Conservation (phyloP, 2,329 filamentous ascomycete genomes). For the Berkeleyomyces rouxiae region DNA sequence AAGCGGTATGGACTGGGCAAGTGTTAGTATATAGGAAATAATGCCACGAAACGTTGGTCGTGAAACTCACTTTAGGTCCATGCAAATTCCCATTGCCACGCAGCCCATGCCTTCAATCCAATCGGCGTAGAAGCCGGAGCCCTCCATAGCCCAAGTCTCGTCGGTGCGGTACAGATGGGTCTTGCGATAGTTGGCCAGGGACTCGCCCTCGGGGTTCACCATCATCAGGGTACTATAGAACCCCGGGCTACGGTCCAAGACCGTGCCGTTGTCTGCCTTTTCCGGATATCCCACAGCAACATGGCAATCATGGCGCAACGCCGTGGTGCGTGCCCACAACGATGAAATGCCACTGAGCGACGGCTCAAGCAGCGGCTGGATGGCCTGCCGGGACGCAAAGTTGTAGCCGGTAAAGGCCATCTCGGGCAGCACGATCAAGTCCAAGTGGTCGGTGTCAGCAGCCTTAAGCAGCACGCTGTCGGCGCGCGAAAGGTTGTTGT, state of each 20-base stretch:
- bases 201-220: constrained; percentile 42
- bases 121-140: constrained; percentile 33
- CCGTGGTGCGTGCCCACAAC: constrained; percentile 52
- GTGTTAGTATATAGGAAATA: neutral
- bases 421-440: constrained; percentile 60
- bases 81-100: constrained; percentile 44
- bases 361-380: constrained; percentile 51
- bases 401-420: constrained; percentile 68
- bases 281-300: constrained; percentile 65
- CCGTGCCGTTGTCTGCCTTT: constrained; percentile 33
- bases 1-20: constrained; percentile 23
- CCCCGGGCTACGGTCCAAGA: constrained; percentile 35
- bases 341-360: constrained; percentile 49
- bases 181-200: constrained; percentile 44
- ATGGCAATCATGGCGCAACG: constrained; percentile 47
- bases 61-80: constrained; percentile 42
- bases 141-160: constrained; percentile 40
- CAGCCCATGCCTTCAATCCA: constrained; percentile 31
- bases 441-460: constrained; percentile 19
- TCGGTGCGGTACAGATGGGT: constrained; percentile 39
- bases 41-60: no score
- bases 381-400: constrained; percentile 52
- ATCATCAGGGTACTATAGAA: constrained; percentile 40
- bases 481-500: constrained; percentile 54
- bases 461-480: constrained; percentile 41